Evolutionary conservation across 2,329 filamentous ascomycete species (phyloP).

Genomic region (Venturia effusa): DNA sequence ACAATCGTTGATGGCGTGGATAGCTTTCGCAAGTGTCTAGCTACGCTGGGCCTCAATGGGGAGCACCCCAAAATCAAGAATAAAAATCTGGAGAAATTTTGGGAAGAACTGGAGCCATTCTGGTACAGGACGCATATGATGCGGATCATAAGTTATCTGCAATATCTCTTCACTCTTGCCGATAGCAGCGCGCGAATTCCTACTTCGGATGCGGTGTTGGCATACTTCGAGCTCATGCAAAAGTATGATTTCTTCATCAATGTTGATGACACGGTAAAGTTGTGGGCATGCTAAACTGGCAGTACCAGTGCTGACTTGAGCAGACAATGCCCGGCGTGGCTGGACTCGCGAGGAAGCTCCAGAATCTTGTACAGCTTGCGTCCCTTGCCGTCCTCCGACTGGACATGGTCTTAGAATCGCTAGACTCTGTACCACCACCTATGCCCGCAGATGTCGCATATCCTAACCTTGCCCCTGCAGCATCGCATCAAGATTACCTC

Average conservation of each 20-base stretch:
- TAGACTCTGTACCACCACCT: slow-evolving; percentile 14
- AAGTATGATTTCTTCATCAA: slow-evolving; percentile 57
- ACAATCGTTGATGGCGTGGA: not conserved
- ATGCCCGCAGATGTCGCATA: not conserved
- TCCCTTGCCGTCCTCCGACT: slow-evolving; percentile 21
- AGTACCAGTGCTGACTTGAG: slow-evolving; percentile 28
- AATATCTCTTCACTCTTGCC: slow-evolving; percentile 48
- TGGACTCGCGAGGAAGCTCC: not conserved
- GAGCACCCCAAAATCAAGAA: not conserved
- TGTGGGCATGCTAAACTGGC: not conserved
- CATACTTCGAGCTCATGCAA: slow-evolving; percentile 68
- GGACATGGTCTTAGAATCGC: slow-evolving; percentile 22
- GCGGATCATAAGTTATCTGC: slow-evolving; percentile 63
- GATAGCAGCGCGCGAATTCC: slow-evolving; percentile 29
- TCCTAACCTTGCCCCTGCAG: slow-evolving; percentile 24
- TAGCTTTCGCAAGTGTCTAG: not conserved
- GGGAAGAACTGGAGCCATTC: not conserved
- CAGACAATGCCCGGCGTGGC: slow-evolving; percentile 21
- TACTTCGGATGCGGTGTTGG: slow-evolving; percentile 46
- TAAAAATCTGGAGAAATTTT: not conserved
- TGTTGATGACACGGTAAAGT: not conserved
- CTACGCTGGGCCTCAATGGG: not conserved
- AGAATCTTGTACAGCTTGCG: slow-evolving; percentile 11
- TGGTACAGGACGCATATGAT: slow-evolving; percentile 55
- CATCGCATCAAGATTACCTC: slow-evolving; percentile 47